These are phyloP conservation scores for Paecilomyces fulvus DNA, from an alignment of 2,329 filamentous ascomycete species.

Conservation along the genomic window DNA sequence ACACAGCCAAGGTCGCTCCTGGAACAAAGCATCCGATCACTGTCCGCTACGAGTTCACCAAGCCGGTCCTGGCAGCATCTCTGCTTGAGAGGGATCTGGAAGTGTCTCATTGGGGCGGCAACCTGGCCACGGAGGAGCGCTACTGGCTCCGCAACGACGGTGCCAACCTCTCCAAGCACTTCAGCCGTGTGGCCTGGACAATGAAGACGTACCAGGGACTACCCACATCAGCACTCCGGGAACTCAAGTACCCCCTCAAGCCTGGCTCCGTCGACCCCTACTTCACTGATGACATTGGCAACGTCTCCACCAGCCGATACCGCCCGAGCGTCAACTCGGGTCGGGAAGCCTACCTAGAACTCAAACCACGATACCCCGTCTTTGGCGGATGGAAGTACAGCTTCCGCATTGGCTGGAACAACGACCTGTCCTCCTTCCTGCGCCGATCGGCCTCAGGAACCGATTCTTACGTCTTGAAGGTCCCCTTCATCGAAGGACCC, in stretches of 20 bases:
- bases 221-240: constrained; percentile 68
- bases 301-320: constrained; percentile 90
- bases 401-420: constrained; percentile 94
- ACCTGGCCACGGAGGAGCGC: constrained; percentile 87
- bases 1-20: constrained; percentile 59
- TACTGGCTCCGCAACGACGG: constrained; percentile 83
- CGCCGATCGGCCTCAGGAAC: constrained; percentile 50
- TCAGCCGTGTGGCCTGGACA: constrained; percentile 70
- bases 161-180: constrained; percentile 64
- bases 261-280: constrained; percentile 79
- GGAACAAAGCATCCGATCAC: constrained; percentile 63
- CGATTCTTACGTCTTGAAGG: constrained; percentile 74
- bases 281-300: constrained; percentile 93
- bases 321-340: constrained; percentile 53
- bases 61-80: constrained; percentile 73
- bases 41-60: constrained; percentile 92
- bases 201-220: constrained; percentile 66
- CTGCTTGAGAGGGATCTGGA: constrained; percentile 84
- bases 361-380: constrained; percentile 90
- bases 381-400: constrained; percentile 98
- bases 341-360: constrained; percentile 73
- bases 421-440: constrained; percentile 68
- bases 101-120: constrained; percentile 96
- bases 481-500: constrained; percentile 89
- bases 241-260: constrained; percentile 70